Percentiles rank a stretch among this genome's conserved stretches.
phyloP scores from a whole-genome alignment of 331 rosid species.

The Rhamnella rubrinervis region DNA sequence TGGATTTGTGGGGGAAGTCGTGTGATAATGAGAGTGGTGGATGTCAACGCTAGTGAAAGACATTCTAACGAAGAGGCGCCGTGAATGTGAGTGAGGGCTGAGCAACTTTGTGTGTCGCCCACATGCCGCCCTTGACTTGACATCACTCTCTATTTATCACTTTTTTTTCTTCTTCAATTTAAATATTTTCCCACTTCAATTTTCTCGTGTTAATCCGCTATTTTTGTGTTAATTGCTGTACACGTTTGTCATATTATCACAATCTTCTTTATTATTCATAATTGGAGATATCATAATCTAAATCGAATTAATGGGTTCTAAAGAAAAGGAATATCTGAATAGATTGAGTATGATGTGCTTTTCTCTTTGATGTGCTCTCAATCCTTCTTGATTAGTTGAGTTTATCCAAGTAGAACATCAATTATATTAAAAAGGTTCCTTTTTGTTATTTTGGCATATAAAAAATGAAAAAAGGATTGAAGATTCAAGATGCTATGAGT shows the following conservation, averaged over 20 bases:
- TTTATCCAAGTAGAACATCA: not conserved
- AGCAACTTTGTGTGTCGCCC: conserved; percentile 16
- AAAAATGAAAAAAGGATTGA: too few species aligned
- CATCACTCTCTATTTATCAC: conserved; percentile 12
- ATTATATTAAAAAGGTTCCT: not conserved
- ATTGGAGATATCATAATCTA: too few species aligned
- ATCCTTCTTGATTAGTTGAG: not conserved
- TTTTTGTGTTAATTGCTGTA: too few species aligned
- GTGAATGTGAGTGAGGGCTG: not conserved
- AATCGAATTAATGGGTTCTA: too few species aligned
- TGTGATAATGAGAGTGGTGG: not conserved
- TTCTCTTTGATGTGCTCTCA: too few species aligned
- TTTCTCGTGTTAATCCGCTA: not conserved
- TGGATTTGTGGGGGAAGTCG: too few species aligned
- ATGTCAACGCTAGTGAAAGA: conserved; percentile 27
- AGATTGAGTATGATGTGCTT: too few species aligned
- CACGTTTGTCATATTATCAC: too few species aligned
- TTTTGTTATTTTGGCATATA: not conserved
- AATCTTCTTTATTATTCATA: too few species aligned
- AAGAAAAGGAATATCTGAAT: too few species aligned
- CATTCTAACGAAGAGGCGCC: conserved; percentile 1
- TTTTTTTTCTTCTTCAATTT: not conserved
- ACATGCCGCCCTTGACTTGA: conserved; percentile 18
- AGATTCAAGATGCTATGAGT: too few species aligned
- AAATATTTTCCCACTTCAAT: not conserved